Conservation (phyloP, 768 basidiomycete species). For the Postia placenta region DNA sequence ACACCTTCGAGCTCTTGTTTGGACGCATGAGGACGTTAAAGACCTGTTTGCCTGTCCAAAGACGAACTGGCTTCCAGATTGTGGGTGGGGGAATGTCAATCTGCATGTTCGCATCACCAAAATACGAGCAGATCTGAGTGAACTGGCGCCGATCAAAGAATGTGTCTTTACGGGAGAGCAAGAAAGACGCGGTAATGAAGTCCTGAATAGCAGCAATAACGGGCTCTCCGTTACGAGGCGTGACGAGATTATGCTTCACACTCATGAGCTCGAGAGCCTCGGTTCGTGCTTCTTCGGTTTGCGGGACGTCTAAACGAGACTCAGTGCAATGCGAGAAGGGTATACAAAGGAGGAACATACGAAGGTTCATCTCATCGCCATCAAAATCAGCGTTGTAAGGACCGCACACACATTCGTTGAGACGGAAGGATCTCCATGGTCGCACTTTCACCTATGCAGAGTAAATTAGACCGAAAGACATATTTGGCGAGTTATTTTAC, state of each 20-base stretch:
- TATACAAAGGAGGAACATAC: constrained; percentile 42
- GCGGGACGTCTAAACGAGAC: constrained; percentile 74
- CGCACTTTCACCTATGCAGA: constrained; percentile 72
- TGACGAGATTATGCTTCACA: constrained; percentile 94
- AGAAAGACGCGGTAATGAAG: constrained; percentile 97
- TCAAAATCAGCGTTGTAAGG: constrained; percentile 99
- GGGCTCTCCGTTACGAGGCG: constrained; percentile 96
- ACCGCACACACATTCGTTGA: constrained; percentile 99
- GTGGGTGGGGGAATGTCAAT: constrained; percentile 95
- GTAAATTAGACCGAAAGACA: neutral
- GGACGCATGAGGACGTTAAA: constrained; percentile 97
- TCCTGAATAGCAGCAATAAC: constrained; percentile 99
- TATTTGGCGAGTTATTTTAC: constrained; percentile 19
- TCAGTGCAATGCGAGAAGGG: neutral
- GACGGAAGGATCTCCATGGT: constrained; percentile 94
- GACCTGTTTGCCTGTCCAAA: constrained; percentile 99
- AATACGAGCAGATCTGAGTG: constrained; percentile 93
- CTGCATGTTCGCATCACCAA: constrained; percentile 84
- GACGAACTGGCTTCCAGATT: constrained; percentile 84
- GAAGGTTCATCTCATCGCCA: constrained; percentile 99
- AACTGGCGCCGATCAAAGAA: constrained; percentile 95
- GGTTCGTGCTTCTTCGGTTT: constrained; percentile 96
- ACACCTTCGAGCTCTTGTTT: constrained; percentile 72
- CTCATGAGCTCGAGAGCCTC: constrained; percentile 97
- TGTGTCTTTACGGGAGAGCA: constrained; percentile 86